A percentile compares a stretch with the other conserved stretches of the same genome.
Evolutionary conservation across 176 grass and related monocot genomes (phyloP).

Genomic region (Ensete ventricosum): DNA sequence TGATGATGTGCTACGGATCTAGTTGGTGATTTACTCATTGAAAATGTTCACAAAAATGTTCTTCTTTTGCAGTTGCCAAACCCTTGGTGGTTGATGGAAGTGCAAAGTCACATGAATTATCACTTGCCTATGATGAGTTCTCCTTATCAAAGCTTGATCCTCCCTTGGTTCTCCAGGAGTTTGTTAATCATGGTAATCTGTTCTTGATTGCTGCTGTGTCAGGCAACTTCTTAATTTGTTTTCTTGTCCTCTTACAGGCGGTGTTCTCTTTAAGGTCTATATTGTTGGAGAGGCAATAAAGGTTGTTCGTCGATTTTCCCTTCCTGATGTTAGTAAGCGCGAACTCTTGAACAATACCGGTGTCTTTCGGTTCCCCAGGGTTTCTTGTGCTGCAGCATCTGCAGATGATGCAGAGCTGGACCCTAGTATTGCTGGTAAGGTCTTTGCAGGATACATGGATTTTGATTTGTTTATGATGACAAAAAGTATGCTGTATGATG

Average conservation of each 20-base stretch:
- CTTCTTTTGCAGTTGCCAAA: conserved; percentile 47
- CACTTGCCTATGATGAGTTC: conserved; percentile 55
- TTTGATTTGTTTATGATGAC: neutral
- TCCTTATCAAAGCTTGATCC: conserved; percentile 78
- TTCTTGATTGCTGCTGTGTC: neutral
- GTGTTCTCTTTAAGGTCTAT: conserved; percentile 91
- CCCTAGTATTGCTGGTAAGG: conserved; percentile 61
- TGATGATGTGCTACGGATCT: neutral
- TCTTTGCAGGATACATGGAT: conserved; percentile 1
- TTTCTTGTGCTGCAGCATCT: conserved; percentile 82
- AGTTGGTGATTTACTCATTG: neutral
- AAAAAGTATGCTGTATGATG: neutral
- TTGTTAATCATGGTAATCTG: conserved; percentile 78
- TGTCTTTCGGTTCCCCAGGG: conserved; percentile 75
- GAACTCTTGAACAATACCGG: conserved; percentile 51
- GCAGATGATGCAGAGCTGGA: conserved; percentile 79
- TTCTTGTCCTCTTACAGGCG: conserved; percentile 41
- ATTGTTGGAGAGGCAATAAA: conserved; percentile 75
- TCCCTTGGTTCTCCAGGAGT: conserved; percentile 89
- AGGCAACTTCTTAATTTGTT: neutral
- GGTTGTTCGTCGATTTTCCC: conserved; percentile 72
- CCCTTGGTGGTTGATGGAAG: conserved; percentile 90
- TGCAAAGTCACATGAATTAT: conserved; percentile 79
- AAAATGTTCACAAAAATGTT: too few relatives aligned
- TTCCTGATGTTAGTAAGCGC: conserved; percentile 64